phyloP scores from a whole-genome alignment of 2,329 filamentous ascomycete genomes.

The Aureobasidium zeae region DNA sequence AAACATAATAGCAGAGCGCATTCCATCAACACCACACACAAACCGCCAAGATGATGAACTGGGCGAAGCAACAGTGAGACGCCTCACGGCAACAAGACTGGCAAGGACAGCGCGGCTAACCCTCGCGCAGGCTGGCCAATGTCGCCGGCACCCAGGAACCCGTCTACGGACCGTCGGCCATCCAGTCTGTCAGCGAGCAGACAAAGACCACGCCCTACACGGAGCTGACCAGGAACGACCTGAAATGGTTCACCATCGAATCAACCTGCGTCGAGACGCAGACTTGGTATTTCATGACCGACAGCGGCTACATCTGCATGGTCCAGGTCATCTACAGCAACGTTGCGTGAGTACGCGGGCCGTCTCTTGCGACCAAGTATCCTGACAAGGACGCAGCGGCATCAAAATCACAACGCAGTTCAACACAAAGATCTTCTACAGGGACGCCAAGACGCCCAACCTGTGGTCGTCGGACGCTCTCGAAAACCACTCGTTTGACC shows the following conservation, averaged over 20 bases:
- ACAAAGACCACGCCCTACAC: conserved; percentile 69
- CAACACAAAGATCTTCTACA: conserved; percentile 84
- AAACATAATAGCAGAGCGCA: neutral
- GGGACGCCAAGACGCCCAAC: conserved; percentile 57
- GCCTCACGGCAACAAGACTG: conserved; percentile 14
- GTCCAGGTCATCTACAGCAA: conserved; percentile 96
- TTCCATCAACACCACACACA: neutral
- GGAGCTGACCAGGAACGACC: conserved; percentile 64
- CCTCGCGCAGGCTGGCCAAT: conserved; percentile 45
- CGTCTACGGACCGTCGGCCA: conserved; percentile 82
- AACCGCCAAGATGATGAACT: conserved; percentile 67
- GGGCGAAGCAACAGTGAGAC: conserved; percentile 82
- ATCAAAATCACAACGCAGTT: conserved; percentile 87
- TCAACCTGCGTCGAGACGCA: conserved; percentile 90
- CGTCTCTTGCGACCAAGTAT: conserved; percentile 17
- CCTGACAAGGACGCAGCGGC: conserved; percentile 49
- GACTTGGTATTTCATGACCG: conserved; percentile 80
- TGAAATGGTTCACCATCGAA: conserved; percentile 74
- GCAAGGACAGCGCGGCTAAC: conserved; percentile 14
- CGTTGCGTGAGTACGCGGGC: conserved; percentile 63
- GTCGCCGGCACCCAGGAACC: conserved; percentile 95
- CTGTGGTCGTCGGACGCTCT: conserved; percentile 80
- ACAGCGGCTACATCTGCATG: conserved; percentile 67
- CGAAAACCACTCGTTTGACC: conserved; percentile 70
- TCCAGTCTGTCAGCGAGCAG: conserved; percentile 77